These are phyloP conservation scores for Hanseniaspora vineae DNA, from an alignment of 805 yeast genomes.

Conservation along the genomic window DNA sequence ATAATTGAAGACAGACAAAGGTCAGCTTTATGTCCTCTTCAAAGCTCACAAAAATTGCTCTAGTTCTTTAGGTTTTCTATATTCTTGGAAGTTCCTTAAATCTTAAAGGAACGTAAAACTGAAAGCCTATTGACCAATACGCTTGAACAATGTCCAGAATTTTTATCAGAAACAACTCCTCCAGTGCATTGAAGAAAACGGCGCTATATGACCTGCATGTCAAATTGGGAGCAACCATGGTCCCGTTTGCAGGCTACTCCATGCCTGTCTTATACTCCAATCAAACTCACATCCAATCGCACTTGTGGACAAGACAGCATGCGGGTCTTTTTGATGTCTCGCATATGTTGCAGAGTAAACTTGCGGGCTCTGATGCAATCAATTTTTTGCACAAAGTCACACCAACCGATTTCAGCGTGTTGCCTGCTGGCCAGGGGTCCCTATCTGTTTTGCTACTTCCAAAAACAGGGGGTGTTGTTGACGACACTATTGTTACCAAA, in stretches of 20 bases:
- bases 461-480: slow-evolving; percentile 77
- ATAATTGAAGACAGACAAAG: too few species aligned
- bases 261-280: slow-evolving; percentile 86
- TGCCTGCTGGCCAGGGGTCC: slow-evolving; percentile 50
- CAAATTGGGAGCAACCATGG: slow-evolving; percentile 76
- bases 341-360: slow-evolving; percentile 88
- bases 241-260: slow-evolving; percentile 89
- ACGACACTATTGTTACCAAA: slow-evolving; percentile 83
- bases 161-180: slow-evolving; percentile 20
- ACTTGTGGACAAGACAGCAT: slow-evolving; percentile 79
- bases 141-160: not conserved
- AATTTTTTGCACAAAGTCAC: slow-evolving; percentile 65
- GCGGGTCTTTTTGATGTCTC: slow-evolving; percentile 94
- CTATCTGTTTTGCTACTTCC: slow-evolving; percentile 65
- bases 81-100: too few species aligned
- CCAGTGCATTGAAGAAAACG: slow-evolving; percentile 40
- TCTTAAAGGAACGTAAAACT: too few species aligned
- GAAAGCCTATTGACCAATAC: not conserved
- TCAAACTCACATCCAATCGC: slow-evolving; percentile 87
- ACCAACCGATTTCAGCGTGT: slow-evolving; percentile 65
- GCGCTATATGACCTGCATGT: slow-evolving; percentile 76
- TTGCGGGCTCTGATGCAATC: slow-evolving; percentile 57
- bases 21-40: too few species aligned
- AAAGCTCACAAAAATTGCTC: too few species aligned
- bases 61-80: too few species aligned